Evolutionary conservation across 1,284 basidiomycete species (phyloP), one percentile per base, ranked within the genome.

Genomic region (Entoloma clypeatum): DNA sequence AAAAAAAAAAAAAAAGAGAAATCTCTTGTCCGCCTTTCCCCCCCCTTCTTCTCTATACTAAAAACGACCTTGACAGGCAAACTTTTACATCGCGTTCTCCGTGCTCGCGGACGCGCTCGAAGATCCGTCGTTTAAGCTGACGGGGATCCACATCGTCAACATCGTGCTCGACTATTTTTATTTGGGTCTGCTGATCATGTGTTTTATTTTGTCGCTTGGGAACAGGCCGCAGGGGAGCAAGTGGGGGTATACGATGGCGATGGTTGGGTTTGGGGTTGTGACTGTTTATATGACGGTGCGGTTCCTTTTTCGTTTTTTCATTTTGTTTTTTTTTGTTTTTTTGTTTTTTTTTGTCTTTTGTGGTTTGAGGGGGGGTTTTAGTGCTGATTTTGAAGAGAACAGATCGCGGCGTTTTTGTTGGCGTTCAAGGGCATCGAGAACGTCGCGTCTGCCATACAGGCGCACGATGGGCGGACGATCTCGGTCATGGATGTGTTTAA

Each of bases 141-240:
- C 68, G 2, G 78, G 77, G 19, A 82, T 91, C 41, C 66, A 81
- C 36, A 72, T 82, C 54, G 65, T 88, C 63, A 96, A 95, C 61
- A 58, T 81, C 29, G 74, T 92, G 9, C 70, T 94, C 36, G 80
- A 86, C 46, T 98, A 95, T 69, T 70, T 86, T 53, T 97, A 98
- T 57, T 72, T 94, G 39, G 92, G 86, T 3, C 69, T 94, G 9
- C 67, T 97, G 41, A 77, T 94, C 49, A 79, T 86, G 68, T 96
- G 92, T 60, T 97, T 96, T 69, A 74, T 98, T 35, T 76, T 97
- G 7, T 74, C 92, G 1, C 71, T 98, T 41, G 95, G 95, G 2
- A 97, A 98, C 60, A 68, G 93, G 27, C 94, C 95, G 3, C 90
- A 93, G 55, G 93, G 94, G 27, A 76, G 82, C 2, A 90, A 88